Evolutionary conservation across 2,329 filamentous ascomycete genomes (phyloP), one percentile per base, ranked within the genome.

Genomic region (Cladosporium sphaerospermum): DNA sequence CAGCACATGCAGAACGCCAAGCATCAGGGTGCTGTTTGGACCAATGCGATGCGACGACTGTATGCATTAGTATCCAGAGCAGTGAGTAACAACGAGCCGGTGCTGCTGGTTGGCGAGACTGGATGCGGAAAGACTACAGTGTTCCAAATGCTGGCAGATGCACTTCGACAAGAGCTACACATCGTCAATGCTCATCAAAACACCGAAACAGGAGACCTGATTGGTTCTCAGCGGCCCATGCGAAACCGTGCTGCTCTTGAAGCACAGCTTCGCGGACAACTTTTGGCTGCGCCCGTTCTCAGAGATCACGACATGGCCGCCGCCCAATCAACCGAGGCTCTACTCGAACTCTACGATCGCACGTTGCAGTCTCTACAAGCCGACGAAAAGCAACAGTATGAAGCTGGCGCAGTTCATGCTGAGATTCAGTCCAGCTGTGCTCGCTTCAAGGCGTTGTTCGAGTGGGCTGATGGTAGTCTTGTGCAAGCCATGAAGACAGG

Each of bases 101-200:
- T 99, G 3, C 77, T 99, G 16, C 78, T 99, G 4, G 89, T 99
- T 10, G 93, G 93, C 57, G 95, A 99, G 68, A 99, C 93, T 14
- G 93, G 93, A 5, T 97, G 92, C 64, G 93, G 95, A 56, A 99
- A 99, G 73, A 99, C 93, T 0, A 96, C 92, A 2, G 88, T 99
- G 6, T 95, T 89, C 61, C 93, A 99, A 68, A 80, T 96, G 66
- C 79, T 97, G 50, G 90, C 93, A 3, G 86, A 95, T 64, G 86
- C 88, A 3, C 79, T 89, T 57, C 75, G 78, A 13, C 89, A 86
- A 62, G 76, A 88, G 57, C 75, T 99, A 37, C 84, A 91, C 60
- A 93, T 92, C 61, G 86, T 99, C 64, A 99, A 99, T 66, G 93
- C 95, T 2, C 95, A 99, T 70, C 92, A 97, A 61, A 99, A 99